Evolutionary conservation across 1,284 basidiomycete species (phyloP), one percentile per base, ranked within the genome.

Genomic region (Mycosarcoma maydis): DNA sequence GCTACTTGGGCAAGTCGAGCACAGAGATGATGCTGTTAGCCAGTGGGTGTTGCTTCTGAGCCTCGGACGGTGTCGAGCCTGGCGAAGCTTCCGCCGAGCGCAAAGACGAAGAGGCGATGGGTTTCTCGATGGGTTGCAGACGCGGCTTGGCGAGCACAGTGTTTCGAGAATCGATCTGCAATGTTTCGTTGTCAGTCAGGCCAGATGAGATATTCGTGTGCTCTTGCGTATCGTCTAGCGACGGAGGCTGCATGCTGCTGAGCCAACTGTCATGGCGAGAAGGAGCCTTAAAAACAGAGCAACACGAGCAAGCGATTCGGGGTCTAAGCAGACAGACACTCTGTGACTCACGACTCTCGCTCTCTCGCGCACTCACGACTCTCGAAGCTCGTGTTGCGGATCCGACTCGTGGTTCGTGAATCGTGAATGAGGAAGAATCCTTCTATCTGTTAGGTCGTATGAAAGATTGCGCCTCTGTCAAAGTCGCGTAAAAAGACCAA

Each of bases 1-100:
- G 13, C 22, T 51, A 56, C 30, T 64, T 32, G n/a, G 57, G 50
- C 4, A 60, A 33, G 14, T 47, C 45, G 16, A 60, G 57, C 0
- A 53, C 16, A n/a, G 53, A 50, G 48, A 56, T 54, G 46, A 57
- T 50, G 50, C 59, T 64, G 37, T 56, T 49, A 30, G 43, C 51
- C 3, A 51, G 40, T 29, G 52, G 46, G n/a, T 58, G 51, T 20
- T 29, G 42, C 17, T 32, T 49, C 27, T 29, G 37, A 4, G 46
- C 48, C 23, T 46, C 38, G 37, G 24, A 29, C 3, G 45, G 14
- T 6, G 13, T 30, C 1, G 24, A 22, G 16, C 29, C 23, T 13
- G 33, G 23, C 7, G 5, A 27, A 2, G 38, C 17, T 39, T 23
- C 17, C 13, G 22, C 34, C 6, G 43, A 33, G 27, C n/a, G 33